Evolutionary conservation across 1,284 basidiomycete genomes (phyloP).

Genomic region (Cryptococcus sp.): DNA sequence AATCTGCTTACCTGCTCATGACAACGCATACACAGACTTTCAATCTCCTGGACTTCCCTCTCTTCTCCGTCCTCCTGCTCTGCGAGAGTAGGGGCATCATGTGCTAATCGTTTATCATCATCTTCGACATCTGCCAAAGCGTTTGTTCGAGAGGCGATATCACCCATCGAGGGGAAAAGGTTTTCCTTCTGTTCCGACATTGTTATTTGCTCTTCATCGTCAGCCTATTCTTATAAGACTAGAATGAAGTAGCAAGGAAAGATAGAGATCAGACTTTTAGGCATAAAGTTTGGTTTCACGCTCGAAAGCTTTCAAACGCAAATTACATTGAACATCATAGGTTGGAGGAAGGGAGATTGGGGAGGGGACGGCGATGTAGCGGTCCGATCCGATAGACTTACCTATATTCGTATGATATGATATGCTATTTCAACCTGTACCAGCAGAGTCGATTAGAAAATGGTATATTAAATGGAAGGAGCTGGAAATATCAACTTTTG

Average conservation of each 20-base stretch:
- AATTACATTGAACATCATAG: constrained; percentile 48
- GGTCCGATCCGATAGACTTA: no score
- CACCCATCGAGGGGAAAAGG: constrained; percentile 45
- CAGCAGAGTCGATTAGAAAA: no score
- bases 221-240: neutral
- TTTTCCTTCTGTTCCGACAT: constrained; percentile 27
- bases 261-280: constrained; percentile 39
- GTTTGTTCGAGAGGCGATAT: constrained; percentile 41
- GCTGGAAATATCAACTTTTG: no score
- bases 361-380: no score
- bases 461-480: no score
- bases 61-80: constrained; percentile 56
- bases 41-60: constrained; percentile 69
- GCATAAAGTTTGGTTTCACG: constrained; percentile 44
- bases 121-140: constrained; percentile 24
- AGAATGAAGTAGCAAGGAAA: neutral
- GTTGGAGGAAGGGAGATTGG: neutral
- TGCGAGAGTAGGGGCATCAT: constrained; percentile 5
- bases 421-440: no score
- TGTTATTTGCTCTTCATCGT: neutral
- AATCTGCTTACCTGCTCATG: constrained; percentile 65
- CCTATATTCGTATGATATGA: no score
- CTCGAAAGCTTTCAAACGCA: constrained; percentile 42
- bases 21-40: constrained; percentile 93
- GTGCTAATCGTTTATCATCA: constrained; percentile 12